Base-by-base conservation (phyloP, 1,284 basidiomycete species). In the Leccinum fallax region DNA sequence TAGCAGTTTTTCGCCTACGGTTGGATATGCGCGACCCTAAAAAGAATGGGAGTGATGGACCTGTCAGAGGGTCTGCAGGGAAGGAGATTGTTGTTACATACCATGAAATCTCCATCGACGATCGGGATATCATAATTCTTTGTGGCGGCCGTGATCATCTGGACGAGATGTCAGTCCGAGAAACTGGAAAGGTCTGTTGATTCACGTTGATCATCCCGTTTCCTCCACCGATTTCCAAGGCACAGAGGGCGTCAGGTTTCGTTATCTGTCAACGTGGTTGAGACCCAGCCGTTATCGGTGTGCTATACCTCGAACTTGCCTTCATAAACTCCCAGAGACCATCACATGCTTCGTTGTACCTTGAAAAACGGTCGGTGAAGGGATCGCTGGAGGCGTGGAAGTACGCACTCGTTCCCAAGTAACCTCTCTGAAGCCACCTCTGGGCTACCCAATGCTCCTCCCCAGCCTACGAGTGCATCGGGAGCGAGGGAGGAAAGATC, bases 201-300 rank as follows among this genome's bases (percentile, higher is more conserved):
- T 66, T 61, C 65, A 76, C 82, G 77, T 72, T 85, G 78, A 74
- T 76, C 65, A 86, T 78, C 36, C 85, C 85, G 66, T 87, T 87
- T 15, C 80, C 81, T 10, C 85, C 85, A 15, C 85, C 85, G 53
- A 87, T 85, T 69, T 85, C 83, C 21, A 78, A 36, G 13, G 69
- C 78, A 24, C 71, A 72, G 13, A 80, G 73, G 15, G 75, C 80
- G 4, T 74, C 76, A 3, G 78, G 74, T 53, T 79, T 76, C 46
- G 75, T 69, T 52, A 79, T 77, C 67, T 70, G 59, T 48, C 15
- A 24, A 49, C 10, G 9, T n/a, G 38, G 16, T 40, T 74, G 53
- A 65, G 63, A 43, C n/a, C 3, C 34, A n/a, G 61, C 36, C 38
- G 6, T 36, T 51, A 63, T 55, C 32, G 3, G 48, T 46, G n/a